Percentiles rank a stretch among this genome's conserved stretches.
Conservation (phyloP, 345 rosid species). For the Clarkia xantiana region DNA sequence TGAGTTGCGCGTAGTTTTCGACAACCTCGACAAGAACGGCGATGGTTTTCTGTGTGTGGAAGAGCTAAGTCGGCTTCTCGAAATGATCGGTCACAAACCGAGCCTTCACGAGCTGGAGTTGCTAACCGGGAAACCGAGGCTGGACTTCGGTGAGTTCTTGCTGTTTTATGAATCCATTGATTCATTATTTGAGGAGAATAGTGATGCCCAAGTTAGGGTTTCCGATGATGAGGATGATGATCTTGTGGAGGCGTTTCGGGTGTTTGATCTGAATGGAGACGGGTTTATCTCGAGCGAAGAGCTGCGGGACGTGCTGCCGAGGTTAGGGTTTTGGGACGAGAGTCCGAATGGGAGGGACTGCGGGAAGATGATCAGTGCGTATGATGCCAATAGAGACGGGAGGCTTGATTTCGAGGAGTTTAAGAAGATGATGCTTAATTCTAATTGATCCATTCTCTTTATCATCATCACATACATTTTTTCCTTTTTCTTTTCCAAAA, state of each 20-base stretch:
- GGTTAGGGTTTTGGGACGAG: slow-evolving; percentile 64
- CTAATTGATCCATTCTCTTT: no score
- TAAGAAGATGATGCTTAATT: slow-evolving; percentile 74
- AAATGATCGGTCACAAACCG: slow-evolving; percentile 23
- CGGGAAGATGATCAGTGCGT: slow-evolving; percentile 42
- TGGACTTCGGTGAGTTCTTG: slow-evolving; percentile 45
- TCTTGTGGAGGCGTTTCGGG: slow-evolving; percentile 45
- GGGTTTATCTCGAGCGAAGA: slow-evolving; percentile 65
- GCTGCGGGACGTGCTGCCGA: slow-evolving; percentile 42
- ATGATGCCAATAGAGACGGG: slow-evolving; percentile 60
- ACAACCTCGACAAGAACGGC: slow-evolving; percentile 51
- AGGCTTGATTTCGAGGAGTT: slow-evolving; percentile 67
- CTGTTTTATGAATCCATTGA: slow-evolving; percentile 33
- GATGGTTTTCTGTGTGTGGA: slow-evolving; percentile 49
- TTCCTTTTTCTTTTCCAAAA: no score
- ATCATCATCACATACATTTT: no score
- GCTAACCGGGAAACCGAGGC: slow-evolving; percentile 42
- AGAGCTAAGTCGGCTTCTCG: slow-evolving; percentile 66
- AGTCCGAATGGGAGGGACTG: slow-evolving; percentile 38
- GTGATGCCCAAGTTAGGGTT: not conserved
- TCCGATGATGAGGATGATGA: slow-evolving; percentile 9
- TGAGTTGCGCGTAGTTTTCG: slow-evolving; percentile 51
- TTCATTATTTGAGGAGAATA: not conserved
- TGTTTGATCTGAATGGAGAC: slow-evolving; percentile 59
- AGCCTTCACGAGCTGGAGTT: slow-evolving; percentile 36